These are phyloP conservation scores for Amphibolis antarctica DNA, from an alignment of 106 monocot species.

Conservation along the genomic window DNA sequence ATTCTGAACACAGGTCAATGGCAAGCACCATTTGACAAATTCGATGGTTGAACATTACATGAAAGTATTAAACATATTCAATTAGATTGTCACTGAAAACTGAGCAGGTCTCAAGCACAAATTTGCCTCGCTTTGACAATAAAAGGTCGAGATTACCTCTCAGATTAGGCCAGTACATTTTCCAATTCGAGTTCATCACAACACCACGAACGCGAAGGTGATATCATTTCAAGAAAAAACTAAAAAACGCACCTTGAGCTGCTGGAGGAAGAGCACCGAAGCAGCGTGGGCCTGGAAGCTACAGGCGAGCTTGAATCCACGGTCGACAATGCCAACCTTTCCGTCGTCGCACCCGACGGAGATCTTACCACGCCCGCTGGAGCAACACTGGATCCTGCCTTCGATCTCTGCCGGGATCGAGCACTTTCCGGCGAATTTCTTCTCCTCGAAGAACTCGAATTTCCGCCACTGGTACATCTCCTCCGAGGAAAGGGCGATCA, in stretches of 20 bases:
- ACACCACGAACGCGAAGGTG: no score
- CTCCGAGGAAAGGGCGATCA: not conserved
- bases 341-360: slow-evolving; percentile 74
- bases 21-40: no score
- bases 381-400: slow-evolving; percentile 44
- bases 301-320: slow-evolving; percentile 54
- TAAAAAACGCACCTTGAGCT: slow-evolving; percentile 97
- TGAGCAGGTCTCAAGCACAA: no score
- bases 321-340: slow-evolving; percentile 61
- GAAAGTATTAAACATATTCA: no score
- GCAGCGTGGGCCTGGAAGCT: slow-evolving; percentile 65
- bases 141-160: not conserved
- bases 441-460: slow-evolving; percentile 99
- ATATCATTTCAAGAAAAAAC: no score
- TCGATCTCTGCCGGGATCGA: slow-evolving; percentile 49
- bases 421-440: slow-evolving; percentile 50
- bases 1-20: no score
- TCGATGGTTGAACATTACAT: no score
- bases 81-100: not conserved
- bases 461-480: slow-evolving; percentile 40
- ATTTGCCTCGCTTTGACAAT: not conserved
- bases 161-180: not conserved
- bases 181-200: not conserved
- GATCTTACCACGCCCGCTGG: slow-evolving; percentile 62
- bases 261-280: slow-evolving; percentile 72